A percentile compares a stretch with the other conserved stretches of the same genome.
Evolutionary conservation across 345 rosid species (phyloP).

Genomic region (Hibiscus trionum): DNA sequence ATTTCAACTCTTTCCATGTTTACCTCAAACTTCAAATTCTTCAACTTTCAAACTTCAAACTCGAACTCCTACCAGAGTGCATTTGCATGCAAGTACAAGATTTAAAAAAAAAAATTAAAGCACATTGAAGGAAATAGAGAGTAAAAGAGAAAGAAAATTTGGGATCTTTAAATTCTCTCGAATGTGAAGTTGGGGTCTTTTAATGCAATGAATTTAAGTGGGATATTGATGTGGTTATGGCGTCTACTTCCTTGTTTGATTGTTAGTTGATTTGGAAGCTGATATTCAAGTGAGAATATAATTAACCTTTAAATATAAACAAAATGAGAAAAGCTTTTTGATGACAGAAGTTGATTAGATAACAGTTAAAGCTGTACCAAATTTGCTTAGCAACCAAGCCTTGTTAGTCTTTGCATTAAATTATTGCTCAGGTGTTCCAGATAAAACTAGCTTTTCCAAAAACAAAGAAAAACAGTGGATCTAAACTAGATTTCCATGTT

Average conservation of each 20-base stretch:
- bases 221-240: slow-evolving; percentile 23
- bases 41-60: neutral
- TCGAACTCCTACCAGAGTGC: neutral
- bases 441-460: slow-evolving; percentile 7
- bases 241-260: slow-evolving; percentile 16
- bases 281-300: neutral
- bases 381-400: slow-evolving; percentile 21
- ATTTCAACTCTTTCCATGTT: neutral
- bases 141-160: slow-evolving; percentile 1
- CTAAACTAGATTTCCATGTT: slow-evolving; percentile 1
- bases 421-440: slow-evolving; percentile 2
- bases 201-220: neutral
- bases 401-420: neutral
- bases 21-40: neutral
- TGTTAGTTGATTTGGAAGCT: slow-evolving; percentile 7
- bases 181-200: neutral
- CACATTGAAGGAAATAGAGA: slow-evolving; percentile 11
- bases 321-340: slow-evolving; percentile 13
- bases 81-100: neutral
- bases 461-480: neutral
- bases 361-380: slow-evolving; percentile 12
- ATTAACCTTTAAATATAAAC: slow-evolving; percentile 30
- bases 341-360: slow-evolving; percentile 16
- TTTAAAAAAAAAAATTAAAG: too few species aligned
- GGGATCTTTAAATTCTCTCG: neutral